Conservation (phyloP, 441 rosid genomes). For the Pelargonium cotyledonis region DNA sequence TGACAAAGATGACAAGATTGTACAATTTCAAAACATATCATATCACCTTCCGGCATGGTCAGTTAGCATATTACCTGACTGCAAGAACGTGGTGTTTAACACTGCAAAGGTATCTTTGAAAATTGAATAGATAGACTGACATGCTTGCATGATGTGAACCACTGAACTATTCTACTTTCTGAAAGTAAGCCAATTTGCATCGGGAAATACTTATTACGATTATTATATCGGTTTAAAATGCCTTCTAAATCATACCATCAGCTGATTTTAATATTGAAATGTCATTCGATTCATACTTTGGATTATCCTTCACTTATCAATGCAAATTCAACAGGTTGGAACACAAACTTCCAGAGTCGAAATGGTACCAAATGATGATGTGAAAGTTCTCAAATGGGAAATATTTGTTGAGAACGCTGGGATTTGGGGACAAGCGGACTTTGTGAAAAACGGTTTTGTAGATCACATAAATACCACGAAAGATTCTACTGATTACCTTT, state of each 20-base stretch:
- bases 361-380: slow-evolving; percentile 45
- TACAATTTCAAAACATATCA: slow-evolving; percentile 50
- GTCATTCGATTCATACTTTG: slow-evolving; percentile 8
- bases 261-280: too few species aligned
- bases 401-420: slow-evolving; percentile 63
- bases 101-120: slow-evolving; percentile 68
- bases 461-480: slow-evolving; percentile 85
- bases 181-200: too few species aligned
- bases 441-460: slow-evolving; percentile 46
- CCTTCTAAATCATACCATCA: too few species aligned
- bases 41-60: slow-evolving; percentile 95
- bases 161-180: too few species aligned
- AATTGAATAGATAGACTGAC: background rate
- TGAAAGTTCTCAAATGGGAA: slow-evolving; percentile 60
- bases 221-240: too few species aligned
- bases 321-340: slow-evolving; percentile 45
- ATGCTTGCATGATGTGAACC: too few species aligned
- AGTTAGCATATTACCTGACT: slow-evolving; percentile 89
- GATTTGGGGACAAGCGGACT: slow-evolving; percentile 72
- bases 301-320: slow-evolving; percentile 1
- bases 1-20: slow-evolving; percentile 59
- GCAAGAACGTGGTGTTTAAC: slow-evolving; percentile 75
- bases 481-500: slow-evolving; percentile 83
- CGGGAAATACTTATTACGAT: too few species aligned
- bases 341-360: slow-evolving; percentile 59